Evolutionary conservation across 257 asterid genomes (phyloP).

Genomic region (Salvia miltiorrhiza): DNA sequence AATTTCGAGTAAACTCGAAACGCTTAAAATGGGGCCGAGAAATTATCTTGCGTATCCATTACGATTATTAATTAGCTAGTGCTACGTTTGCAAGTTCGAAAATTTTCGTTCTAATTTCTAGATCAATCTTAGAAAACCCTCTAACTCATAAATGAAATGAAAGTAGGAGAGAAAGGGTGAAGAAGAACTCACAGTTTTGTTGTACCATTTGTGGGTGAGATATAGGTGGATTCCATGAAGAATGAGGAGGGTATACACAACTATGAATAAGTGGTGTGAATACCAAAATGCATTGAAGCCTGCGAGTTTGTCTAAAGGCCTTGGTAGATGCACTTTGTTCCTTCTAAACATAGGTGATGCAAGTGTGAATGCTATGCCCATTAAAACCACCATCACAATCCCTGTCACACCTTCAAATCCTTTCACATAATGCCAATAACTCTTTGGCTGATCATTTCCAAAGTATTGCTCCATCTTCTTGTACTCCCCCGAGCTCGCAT

Average conservation of each 20-base stretch:
- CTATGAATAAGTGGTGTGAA: slow-evolving; percentile 73
- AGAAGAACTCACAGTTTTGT: slow-evolving; percentile 38
- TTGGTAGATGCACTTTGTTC: slow-evolving; percentile 47
- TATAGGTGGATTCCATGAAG: slow-evolving; percentile 78
- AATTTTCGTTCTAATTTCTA: too few species aligned
- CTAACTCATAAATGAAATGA: too few species aligned
- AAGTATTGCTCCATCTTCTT: slow-evolving; percentile 46
- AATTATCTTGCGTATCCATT: too few species aligned
- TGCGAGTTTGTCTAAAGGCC: slow-evolving; percentile 56
- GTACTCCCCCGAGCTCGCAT: slow-evolving; percentile 41
- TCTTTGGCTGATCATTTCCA: slow-evolving; percentile 51
- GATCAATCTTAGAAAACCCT: too few species aligned
- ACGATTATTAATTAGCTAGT: too few species aligned
- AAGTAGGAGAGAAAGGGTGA: too few species aligned
- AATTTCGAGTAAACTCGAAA: too few species aligned
- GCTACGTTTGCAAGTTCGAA: too few species aligned
- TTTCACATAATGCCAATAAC: slow-evolving; percentile 64
- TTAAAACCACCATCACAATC: slow-evolving; percentile 67
- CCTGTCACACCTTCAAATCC: slow-evolving; percentile 82
- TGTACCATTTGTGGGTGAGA: slow-evolving; percentile 54
- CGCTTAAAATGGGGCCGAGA: too few species aligned
- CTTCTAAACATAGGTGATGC: slow-evolving; percentile 85
- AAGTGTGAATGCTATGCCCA: slow-evolving; percentile 79
- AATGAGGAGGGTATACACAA: slow-evolving; percentile 65
- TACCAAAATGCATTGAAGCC: slow-evolving; percentile 97